phyloP scores from a whole-genome alignment of 768 basidiomycete species.

The Phlebiopsis flavidoalba region DNA sequence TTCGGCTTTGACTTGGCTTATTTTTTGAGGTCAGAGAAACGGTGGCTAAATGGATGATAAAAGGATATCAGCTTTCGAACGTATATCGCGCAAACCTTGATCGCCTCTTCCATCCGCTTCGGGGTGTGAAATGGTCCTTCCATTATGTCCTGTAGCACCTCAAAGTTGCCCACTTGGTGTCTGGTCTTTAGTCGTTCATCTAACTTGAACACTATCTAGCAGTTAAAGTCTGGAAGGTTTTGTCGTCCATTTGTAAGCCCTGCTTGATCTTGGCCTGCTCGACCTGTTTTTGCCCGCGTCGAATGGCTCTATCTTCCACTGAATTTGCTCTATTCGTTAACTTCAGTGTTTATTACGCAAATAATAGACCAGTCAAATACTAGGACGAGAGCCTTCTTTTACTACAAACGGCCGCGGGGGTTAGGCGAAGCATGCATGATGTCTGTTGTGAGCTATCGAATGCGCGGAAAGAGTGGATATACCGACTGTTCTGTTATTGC shows the following conservation, averaged over 20 bases:
- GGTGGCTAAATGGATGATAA: conserved; percentile 85
- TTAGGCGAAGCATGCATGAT: conserved; percentile 66
- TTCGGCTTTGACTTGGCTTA: conserved; percentile 63
- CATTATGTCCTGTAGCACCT: conserved; percentile 79
- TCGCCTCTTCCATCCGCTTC: conserved; percentile 90
- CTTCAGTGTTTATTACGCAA: not conserved
- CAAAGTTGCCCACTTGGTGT: conserved; percentile 93
- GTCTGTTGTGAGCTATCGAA: conserved; percentile 95
- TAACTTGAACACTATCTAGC: conserved; percentile 86
- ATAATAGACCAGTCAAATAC: conserved; percentile 30
- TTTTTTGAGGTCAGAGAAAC: conserved; percentile 87
- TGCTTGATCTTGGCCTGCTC: conserved; percentile 87
- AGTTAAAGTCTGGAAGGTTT: conserved; percentile 79
- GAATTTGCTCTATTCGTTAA: conserved; percentile 58
- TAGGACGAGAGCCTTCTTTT: conserved; percentile 52
- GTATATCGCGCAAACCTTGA: conserved; percentile 79
- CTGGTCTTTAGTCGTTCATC: conserved; percentile 83
- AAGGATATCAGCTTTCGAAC: conserved; percentile 89
- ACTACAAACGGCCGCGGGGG: conserved; percentile 43
- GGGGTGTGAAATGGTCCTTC: conserved; percentile 92
- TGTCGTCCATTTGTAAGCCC: conserved; percentile 95
- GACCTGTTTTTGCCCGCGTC: conserved; percentile 84
- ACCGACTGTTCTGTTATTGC: conserved; percentile 77
- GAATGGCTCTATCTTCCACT: conserved; percentile 79
- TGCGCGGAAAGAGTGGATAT: conserved; percentile 78